Evolutionary conservation across 2,329 filamentous ascomycete species (phyloP).

Genomic region (Metarhizium guizhouense): DNA sequence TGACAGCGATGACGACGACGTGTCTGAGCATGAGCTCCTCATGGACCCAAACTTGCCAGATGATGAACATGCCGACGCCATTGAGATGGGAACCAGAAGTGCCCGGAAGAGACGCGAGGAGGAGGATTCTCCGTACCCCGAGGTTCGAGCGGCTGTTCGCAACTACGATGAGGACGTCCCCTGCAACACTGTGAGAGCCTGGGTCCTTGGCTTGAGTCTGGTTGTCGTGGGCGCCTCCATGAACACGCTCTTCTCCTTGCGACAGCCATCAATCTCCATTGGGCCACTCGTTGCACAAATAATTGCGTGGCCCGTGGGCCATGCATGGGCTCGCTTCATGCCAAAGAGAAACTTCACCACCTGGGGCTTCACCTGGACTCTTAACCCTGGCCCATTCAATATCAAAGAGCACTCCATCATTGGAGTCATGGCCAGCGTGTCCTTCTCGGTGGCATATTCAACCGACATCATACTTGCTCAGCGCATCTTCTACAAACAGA

Average conservation of each 20-base stretch:
- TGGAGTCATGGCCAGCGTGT: constrained; percentile 62
- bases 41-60: constrained; percentile 42
- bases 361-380: constrained; percentile 44
- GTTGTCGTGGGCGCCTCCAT: constrained; percentile 48
- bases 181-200: constrained; percentile 57
- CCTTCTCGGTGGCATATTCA: constrained; percentile 61
- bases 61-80: constrained; percentile 27
- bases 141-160: constrained; percentile 54
- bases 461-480: constrained; percentile 68
- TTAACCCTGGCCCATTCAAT: constrained; percentile 64
- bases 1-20: constrained; percentile 35
- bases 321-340: constrained; percentile 49
- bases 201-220: constrained; percentile 51
- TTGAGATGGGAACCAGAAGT: constrained; percentile 12
- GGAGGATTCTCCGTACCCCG: constrained; percentile 56
- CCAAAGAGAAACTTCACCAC: constrained; percentile 39
- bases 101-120: constrained; percentile 29
- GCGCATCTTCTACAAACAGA: constrained; percentile 60
- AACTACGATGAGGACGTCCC: constrained; percentile 58
- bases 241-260: constrained; percentile 56
- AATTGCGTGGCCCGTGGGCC: constrained; percentile 54
- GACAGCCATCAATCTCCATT: constrained; percentile 52
- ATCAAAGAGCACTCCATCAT: constrained; percentile 63
- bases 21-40: constrained; percentile 46
- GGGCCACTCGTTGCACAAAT: constrained; percentile 55